These are phyloP conservation scores for Aechmea fasciata DNA, from an alignment of 176 grass and related monocot genomes.

Conservation along the genomic window DNA sequence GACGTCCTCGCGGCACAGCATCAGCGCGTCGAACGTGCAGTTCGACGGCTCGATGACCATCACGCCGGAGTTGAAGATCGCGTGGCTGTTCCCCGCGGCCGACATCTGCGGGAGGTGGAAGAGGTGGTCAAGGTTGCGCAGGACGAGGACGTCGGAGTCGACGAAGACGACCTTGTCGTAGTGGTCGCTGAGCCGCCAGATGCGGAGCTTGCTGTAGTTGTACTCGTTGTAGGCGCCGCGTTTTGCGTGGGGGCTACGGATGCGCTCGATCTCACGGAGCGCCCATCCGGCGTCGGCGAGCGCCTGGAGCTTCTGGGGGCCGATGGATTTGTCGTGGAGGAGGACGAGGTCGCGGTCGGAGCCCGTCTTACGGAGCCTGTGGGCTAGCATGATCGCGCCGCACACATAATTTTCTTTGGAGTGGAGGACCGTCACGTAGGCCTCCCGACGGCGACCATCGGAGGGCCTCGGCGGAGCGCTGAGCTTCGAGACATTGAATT, in stretches of 20 bases:
- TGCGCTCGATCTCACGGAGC: slow-evolving; percentile 48
- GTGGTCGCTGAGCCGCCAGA: slow-evolving; percentile 72
- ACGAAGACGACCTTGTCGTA: slow-evolving; percentile 86
- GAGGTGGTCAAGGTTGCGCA: slow-evolving; percentile 65
- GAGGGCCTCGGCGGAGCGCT: not conserved
- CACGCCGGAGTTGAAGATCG: slow-evolving; percentile 79
- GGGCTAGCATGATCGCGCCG: slow-evolving; percentile 80
- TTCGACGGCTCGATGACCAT: slow-evolving; percentile 91
- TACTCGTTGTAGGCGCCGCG: slow-evolving; percentile 79
- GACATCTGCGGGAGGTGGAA: slow-evolving; percentile 80
- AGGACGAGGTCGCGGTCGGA: slow-evolving; percentile 66
- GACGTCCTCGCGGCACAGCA: slow-evolving; percentile 39
- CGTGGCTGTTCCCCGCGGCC: slow-evolving; percentile 66
- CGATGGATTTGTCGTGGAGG: slow-evolving; percentile 64
- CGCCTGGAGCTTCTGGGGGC: slow-evolving; percentile 38
- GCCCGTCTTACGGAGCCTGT: slow-evolving; percentile 58
- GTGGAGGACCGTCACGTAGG: slow-evolving; percentile 94
- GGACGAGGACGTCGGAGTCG: slow-evolving; percentile 83
- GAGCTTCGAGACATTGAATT: slow-evolving; percentile 10
- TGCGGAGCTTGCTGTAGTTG: slow-evolving; percentile 99
- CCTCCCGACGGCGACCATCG: slow-evolving; percentile 32
- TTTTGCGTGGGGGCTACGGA: slow-evolving; percentile 74
- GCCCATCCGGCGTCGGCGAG: slow-evolving; percentile 56
- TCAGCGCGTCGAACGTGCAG: slow-evolving; percentile 62
- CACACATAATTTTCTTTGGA: slow-evolving; percentile 81